These are phyloP conservation scores for Physaria fendleri DNA, from an alignment of 345 rosid species.

Conservation along the genomic window DNA sequence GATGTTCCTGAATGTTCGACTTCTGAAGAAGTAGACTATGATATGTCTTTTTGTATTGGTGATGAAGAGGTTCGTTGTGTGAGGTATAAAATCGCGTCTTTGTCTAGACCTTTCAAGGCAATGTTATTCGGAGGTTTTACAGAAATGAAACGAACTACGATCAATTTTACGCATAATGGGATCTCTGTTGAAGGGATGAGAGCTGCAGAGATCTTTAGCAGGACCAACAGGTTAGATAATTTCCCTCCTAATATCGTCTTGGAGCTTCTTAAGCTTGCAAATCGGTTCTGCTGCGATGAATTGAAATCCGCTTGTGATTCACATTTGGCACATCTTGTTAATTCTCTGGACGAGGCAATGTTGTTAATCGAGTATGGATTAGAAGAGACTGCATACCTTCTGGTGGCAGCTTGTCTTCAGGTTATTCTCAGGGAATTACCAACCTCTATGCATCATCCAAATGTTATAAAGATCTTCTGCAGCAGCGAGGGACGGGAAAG, in stretches of 20 bases:
- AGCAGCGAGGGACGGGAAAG: constrained; percentile 57
- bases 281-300: constrained; percentile 77
- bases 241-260: constrained; percentile 48
- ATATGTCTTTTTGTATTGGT: constrained; percentile 72
- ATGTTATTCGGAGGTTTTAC: constrained; percentile 73
- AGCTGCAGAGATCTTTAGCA: constrained; percentile 65
- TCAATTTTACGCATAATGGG: constrained; percentile 61
- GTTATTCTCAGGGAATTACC: constrained; percentile 78
- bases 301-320: constrained; percentile 75
- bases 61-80: constrained; percentile 70
- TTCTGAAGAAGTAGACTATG: constrained; percentile 57
- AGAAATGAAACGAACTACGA: constrained; percentile 62
- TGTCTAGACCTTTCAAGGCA: constrained; percentile 65
- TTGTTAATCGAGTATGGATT: constrained; percentile 71
- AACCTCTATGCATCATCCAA: constrained; percentile 51
- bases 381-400: constrained; percentile 64
- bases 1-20: constrained; percentile 57
- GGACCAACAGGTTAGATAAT: constrained; percentile 47
- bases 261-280: constrained; percentile 77
- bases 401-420: constrained; percentile 89
- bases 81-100: constrained; percentile 58
- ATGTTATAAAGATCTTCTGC: constrained; percentile 58
- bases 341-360: constrained; percentile 51
- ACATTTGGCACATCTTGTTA: constrained; percentile 58
- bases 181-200: constrained; percentile 64